Base-by-base conservation (phyloP, 2,329 filamentous ascomycete genomes). In the Hansfordia pulvinata region DNA sequence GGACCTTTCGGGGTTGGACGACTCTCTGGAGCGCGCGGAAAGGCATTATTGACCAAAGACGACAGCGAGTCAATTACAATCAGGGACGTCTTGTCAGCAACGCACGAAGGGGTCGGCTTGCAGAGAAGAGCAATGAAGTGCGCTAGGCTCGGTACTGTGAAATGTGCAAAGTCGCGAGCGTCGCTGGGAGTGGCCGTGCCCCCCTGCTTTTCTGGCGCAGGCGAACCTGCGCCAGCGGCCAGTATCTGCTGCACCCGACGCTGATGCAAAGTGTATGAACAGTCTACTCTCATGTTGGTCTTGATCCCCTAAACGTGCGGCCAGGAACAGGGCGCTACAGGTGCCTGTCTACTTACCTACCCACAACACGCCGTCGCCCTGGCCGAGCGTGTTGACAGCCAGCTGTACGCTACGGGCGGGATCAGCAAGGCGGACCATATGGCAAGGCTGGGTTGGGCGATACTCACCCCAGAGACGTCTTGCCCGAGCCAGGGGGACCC, bases 401-500 rank as follows among this genome's bases (percentile, higher is more conserved):
- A 82, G 55, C 45, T 84, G 81, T 40, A 88, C 64, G 19, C 82
- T 88, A 46, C 28, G 12, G n/a, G 29, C 5, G 15, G 29, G 37
- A 11, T 39, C 30, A 30, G 32, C 20, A 25, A 23, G n/a, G n/a
- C n/a, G n/a, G n/a, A n/a, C n/a, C n/a, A n/a, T n/a, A n/a, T n/a
- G n/a, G n/a, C n/a, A n/a, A n/a, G n/a, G n/a, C n/a, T n/a, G n/a
- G n/a, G n/a, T 12, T 6, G 10, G 17, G 10, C 17, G 5, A 4
- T 24, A 54, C 70, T 54, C 61, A 88, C 80, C 76, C 80, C 39
- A 94, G 58, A 9, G 77, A 64, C 4, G 84, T 93, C 60, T 93
- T 94, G 17, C 86, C 88, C 15, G 70, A 70, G 2, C 85, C 86
- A 7, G 83, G 78, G 8, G 86, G 84, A 1, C 88, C 88, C 68